Conservation (phyloP, 768 basidiomycete species). For the Xerocomellus dryophilus region DNA sequence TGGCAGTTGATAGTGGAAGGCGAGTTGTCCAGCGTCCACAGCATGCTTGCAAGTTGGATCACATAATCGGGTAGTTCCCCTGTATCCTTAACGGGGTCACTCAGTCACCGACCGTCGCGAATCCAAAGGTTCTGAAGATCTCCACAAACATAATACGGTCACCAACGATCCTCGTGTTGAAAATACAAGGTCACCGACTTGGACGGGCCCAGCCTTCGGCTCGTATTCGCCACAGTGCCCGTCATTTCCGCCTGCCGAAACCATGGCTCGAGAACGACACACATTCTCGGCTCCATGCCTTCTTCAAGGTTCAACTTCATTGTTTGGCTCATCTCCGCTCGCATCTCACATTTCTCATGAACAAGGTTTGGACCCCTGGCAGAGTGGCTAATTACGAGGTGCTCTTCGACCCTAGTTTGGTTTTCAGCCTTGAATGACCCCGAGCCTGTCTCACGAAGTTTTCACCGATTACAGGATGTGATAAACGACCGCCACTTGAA, state of each 20-base stretch:
- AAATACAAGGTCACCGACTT: no score
- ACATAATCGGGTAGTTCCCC: constrained; percentile 7
- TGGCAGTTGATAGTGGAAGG: neutral
- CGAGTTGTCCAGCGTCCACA: neutral
- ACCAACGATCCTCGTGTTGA: no score
- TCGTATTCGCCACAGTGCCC: neutral
- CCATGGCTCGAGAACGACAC: neutral
- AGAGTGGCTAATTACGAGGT: neutral
- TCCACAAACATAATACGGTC: no score
- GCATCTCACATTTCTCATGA: neutral
- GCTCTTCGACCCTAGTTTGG: neutral
- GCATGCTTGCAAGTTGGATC: neutral
- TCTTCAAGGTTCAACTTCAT: no score
- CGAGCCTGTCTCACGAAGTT: neutral
- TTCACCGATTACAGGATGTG: neutral
- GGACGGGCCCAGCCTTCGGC: no score
- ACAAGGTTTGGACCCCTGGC: no score
- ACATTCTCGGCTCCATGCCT: no score
- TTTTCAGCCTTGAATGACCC: neutral
- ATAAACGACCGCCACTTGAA: no score
- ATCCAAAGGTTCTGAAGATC: no score
- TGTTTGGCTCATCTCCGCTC: neutral
- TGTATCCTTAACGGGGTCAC: no score
- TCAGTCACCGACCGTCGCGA: no score
- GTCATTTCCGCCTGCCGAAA: neutral